Percentiles rank a stretch among this genome's conserved stretches.
phyloP scores from a whole-genome alignment of 2,329 filamentous ascomycete species.

The Zymoseptoria ardabiliae region DNA sequence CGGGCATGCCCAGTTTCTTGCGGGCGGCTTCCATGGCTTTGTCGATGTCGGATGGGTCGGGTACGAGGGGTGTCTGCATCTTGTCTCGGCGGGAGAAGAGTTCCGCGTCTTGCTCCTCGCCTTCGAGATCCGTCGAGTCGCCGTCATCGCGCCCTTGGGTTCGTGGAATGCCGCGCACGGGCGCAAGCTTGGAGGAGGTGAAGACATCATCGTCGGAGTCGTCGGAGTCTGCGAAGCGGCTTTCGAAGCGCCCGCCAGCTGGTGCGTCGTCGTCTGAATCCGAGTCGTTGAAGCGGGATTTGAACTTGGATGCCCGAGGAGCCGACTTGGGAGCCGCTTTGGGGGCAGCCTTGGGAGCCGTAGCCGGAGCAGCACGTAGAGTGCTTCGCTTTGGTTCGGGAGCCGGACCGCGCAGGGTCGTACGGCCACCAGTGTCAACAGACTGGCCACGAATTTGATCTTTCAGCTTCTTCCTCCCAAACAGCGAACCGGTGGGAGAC shows the following conservation, averaged over 20 bases:
- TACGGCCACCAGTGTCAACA: constrained; percentile 16
- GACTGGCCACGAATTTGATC: constrained; percentile 22
- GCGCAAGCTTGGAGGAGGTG: constrained; percentile 36
- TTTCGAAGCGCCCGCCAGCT: constrained; percentile 31
- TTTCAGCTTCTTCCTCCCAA: constrained; percentile 29
- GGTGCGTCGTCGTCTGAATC: constrained; percentile 50
- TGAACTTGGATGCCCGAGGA: constrained; percentile 24
- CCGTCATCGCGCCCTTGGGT: constrained; percentile 50
- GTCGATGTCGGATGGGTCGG: constrained; percentile 31
- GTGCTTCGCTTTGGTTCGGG: constrained; percentile 3
- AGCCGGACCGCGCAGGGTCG: constrained; percentile 15
- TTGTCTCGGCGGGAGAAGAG: constrained; percentile 24
- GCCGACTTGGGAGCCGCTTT: constrained; percentile 5
- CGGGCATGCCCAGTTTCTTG: constrained; percentile 25
- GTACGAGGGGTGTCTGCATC: constrained; percentile 25
- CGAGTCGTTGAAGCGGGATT: constrained; percentile 61
- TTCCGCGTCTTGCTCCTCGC: constrained; percentile 33
- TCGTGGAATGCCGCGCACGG: constrained; percentile 54
- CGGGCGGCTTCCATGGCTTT: constrained; percentile 31
- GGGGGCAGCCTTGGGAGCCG: constrained; percentile 2
- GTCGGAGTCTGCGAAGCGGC: constrained; percentile 44
- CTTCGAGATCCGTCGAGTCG: constrained; percentile 47
- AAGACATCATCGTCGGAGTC: constrained; percentile 46
- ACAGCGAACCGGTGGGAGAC: constrained; percentile 56
- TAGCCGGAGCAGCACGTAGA: not conserved